Conservation (phyloP, 345 rosid species). For the Linum trigynum region DNA sequence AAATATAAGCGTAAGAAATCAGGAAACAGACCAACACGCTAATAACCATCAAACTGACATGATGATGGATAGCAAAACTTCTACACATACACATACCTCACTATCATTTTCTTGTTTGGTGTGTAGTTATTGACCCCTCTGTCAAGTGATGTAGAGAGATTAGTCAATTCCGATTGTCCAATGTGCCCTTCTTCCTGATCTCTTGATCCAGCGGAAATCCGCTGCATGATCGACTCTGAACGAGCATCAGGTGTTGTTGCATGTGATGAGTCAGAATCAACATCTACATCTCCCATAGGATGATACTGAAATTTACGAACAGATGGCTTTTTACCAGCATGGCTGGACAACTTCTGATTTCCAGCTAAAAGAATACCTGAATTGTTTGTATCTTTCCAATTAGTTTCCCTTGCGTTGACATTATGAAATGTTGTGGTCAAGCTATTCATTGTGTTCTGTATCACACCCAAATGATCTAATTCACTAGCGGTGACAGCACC, state of each 20-base stretch:
- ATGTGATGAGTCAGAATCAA: conserved; percentile 35
- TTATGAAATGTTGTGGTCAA: conserved; percentile 24
- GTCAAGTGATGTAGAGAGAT: conserved; percentile 34
- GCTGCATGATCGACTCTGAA: conserved; percentile 25
- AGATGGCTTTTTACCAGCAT: conserved; percentile 31
- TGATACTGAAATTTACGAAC: conserved; percentile 79
- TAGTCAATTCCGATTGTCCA: conserved; percentile 33
- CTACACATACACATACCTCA: no score
- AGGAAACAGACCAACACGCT: not conserved
- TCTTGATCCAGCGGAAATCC: conserved; percentile 26
- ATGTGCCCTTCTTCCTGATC: conserved; percentile 22
- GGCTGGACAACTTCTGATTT: conserved; percentile 40
- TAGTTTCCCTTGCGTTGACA: conserved; percentile 33
- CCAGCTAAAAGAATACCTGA: conserved; percentile 29
- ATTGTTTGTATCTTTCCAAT: conserved; percentile 38
- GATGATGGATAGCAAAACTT: no score
- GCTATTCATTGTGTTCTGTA: conserved; percentile 31
- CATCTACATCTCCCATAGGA: conserved; percentile 83
- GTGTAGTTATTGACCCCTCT: conserved; percentile 30
- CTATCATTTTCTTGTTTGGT: conserved; percentile 30
- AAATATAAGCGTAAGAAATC: not conserved
- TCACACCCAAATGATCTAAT: conserved; percentile 21
- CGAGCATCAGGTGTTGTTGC: conserved; percentile 29
- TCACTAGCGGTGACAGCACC: conserved; percentile 23
- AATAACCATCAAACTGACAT: not conserved